phyloP scores from a whole-genome alignment of 169 alveolate genomes.

The Eimeria sp. region DNA sequence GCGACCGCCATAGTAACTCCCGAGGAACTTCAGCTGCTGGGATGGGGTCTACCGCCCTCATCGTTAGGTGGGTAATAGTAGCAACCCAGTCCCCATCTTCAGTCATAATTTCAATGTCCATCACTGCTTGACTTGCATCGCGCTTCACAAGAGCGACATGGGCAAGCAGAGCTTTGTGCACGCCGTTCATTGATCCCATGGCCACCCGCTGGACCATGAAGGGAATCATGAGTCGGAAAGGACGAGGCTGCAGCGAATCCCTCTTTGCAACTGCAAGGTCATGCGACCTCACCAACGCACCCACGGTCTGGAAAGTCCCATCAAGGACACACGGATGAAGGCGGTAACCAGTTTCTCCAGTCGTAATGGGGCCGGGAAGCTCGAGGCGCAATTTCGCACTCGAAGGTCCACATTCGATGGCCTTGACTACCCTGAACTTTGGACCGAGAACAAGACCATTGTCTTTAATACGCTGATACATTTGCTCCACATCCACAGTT shows the following conservation, averaged over 20 bases:
- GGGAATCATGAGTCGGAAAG: slow-evolving; percentile 77
- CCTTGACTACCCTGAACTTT: slow-evolving; percentile 82
- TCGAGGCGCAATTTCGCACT: slow-evolving; percentile 76
- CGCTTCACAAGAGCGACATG: slow-evolving; percentile 78
- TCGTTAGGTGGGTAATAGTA: slow-evolving; percentile 44
- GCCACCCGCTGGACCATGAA: slow-evolving; percentile 70
- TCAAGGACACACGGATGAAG: slow-evolving; percentile 85
- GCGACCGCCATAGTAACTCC: slow-evolving; percentile 81
- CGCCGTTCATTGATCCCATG: slow-evolving; percentile 30
- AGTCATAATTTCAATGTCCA: slow-evolving; percentile 72
- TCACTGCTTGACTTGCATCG: slow-evolving; percentile 76
- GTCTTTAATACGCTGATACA: slow-evolving; percentile 81
- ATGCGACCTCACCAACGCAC: slow-evolving; percentile 74
- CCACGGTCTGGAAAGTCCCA: slow-evolving; percentile 79
- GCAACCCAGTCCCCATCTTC: slow-evolving; percentile 56
- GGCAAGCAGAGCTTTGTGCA: slow-evolving; percentile 45
- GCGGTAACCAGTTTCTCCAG: slow-evolving; percentile 84
- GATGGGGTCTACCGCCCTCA: slow-evolving; percentile 77
- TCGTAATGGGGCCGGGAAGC: slow-evolving; percentile 65
- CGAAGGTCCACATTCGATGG: slow-evolving; percentile 47
- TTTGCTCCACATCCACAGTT: slow-evolving; percentile 48
- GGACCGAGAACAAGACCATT: slow-evolving; percentile 86
- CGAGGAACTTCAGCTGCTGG: slow-evolving; percentile 84
- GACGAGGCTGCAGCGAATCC: slow-evolving; percentile 17
- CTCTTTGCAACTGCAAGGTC: slow-evolving; percentile 56